These are phyloP conservation scores for Pezicula neosporulosa DNA, from an alignment of 2,329 filamentous ascomycete species.

Conservation along the genomic window DNA sequence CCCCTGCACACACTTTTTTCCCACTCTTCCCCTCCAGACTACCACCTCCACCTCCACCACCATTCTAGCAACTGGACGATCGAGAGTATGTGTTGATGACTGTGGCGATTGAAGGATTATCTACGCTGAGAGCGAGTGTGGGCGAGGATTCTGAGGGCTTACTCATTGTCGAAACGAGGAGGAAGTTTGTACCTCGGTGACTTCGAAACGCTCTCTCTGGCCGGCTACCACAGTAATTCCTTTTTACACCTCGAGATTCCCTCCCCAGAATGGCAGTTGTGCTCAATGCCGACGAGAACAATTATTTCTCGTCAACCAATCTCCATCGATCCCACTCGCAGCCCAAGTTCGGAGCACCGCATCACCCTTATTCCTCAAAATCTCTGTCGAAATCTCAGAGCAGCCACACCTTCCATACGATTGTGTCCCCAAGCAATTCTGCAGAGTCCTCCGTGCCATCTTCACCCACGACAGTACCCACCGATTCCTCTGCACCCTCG, in stretches of 20 bases:
- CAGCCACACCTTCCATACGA: slow-evolving; percentile 19
- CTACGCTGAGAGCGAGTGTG: no score
- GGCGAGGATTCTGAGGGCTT: no score
- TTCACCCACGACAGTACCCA: slow-evolving; percentile 48
- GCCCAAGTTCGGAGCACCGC: slow-evolving; percentile 49
- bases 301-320: slow-evolving; percentile 50
- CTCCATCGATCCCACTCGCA: slow-evolving; percentile 60
- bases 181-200: no score
- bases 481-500: slow-evolving; percentile 51
- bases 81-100: no score
- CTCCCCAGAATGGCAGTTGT: slow-evolving; percentile 28
- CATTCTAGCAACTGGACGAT: no score
- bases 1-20: no score
- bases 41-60: no score
- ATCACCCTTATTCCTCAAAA: slow-evolving; percentile 39
- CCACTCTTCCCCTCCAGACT: no score
- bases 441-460: slow-evolving; percentile 50
- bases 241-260: not conserved
- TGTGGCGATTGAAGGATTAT: no score
- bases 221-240: no score
- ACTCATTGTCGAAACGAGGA: no score
- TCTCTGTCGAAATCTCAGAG: slow-evolving; percentile 40
- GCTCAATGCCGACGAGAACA: slow-evolving; percentile 47
- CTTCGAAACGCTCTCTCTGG: no score
- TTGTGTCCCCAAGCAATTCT: slow-evolving; percentile 22